Base-by-base conservation (phyloP, 2,329 filamentous ascomycete species). In the Diaporthe batatas region DNA sequence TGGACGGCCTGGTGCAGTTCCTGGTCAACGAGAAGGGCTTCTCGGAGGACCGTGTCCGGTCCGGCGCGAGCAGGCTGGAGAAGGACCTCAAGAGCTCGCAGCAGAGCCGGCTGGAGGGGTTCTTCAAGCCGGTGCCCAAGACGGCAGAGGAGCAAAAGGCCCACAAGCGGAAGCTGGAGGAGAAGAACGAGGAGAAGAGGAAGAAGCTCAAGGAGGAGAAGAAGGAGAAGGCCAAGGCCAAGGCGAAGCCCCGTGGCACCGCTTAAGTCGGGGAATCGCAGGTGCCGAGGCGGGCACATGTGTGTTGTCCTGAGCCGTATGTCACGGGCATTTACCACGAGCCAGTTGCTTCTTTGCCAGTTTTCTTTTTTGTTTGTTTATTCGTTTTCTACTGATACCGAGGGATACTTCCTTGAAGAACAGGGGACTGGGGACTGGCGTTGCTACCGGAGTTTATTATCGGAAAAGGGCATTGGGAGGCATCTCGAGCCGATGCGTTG, bases 11-110 rank as follows among this genome's bases (percentile, higher is more conserved):
- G 0, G 90, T 99, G 75, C 90, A 96, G 78, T 99, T 94, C 82
- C 86, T 99, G 2, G 96, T 98, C 4, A 91, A 91, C 7, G 96
- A 98, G 80, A 99, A 99, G 85, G 96, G 95, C 0, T 99, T 99
- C 87, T 97, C 92, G 39, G 97, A 99, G 81, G 96, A 99, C 80
- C 90, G 96, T 23, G 96, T 99, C 11, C 90, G 95, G 49, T 90
- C 88, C 55, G 96, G 89, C 36, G 95, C 93, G 0, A 89, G 91
- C 2, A 90, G 94, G 71, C 84, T 99, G 72, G 90, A 93, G 81
- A 99, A 98, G 89, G 96, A 95, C 78, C 86, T 97, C 76, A 98
- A 98, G 88, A 93, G 89, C 64, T 92, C 92, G 36, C 96, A 98
- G 82, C 96, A 99, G 84, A 92, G 94, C 36, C 90, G 96, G 29